Conservation (phyloP, 495 filamentous ascomycete species). For the Penicillium dipodomyicola region DNA sequence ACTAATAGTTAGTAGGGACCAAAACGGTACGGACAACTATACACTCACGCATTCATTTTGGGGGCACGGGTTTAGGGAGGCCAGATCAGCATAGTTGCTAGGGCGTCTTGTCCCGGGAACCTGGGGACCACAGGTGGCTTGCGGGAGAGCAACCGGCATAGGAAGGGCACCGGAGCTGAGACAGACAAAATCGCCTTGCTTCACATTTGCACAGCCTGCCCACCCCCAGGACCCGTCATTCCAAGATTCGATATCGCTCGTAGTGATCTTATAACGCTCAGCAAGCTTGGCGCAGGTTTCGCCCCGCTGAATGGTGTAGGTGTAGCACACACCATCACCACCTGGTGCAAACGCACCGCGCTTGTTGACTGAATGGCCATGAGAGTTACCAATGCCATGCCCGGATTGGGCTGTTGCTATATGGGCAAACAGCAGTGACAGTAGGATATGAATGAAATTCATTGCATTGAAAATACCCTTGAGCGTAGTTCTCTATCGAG, state of each 20-base stretch:
- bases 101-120: conserved; percentile 18
- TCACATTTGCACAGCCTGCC: conserved; percentile 10
- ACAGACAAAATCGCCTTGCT: conserved; percentile 16
- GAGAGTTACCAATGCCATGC: not conserved
- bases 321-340: conserved; percentile 1
- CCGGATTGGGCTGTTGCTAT: not conserved
- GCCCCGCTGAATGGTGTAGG: conserved; percentile 4
- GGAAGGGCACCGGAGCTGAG: conserved; percentile 17
- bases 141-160: conserved; percentile 23
- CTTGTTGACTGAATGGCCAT: not conserved
- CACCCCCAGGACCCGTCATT: conserved; percentile 14
- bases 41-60: conserved; percentile 15
- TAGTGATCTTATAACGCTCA: conserved; percentile 6
- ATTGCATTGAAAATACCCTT: not conserved
- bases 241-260: conserved; percentile 15
- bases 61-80: conserved; percentile 18
- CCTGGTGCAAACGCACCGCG: not conserved
- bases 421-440: not conserved
- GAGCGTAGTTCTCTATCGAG: not conserved
- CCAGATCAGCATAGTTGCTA: conserved; percentile 14
- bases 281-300: conserved; percentile 17
- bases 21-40: not conserved
- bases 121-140: conserved; percentile 23
- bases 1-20: not conserved
- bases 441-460: not conserved